A percentile compares a stretch with the other conserved stretches of the same genome.
phyloP scores from a whole-genome alignment of 2,329 filamentous ascomycete genomes.

The Acarospora socialis region DNA sequence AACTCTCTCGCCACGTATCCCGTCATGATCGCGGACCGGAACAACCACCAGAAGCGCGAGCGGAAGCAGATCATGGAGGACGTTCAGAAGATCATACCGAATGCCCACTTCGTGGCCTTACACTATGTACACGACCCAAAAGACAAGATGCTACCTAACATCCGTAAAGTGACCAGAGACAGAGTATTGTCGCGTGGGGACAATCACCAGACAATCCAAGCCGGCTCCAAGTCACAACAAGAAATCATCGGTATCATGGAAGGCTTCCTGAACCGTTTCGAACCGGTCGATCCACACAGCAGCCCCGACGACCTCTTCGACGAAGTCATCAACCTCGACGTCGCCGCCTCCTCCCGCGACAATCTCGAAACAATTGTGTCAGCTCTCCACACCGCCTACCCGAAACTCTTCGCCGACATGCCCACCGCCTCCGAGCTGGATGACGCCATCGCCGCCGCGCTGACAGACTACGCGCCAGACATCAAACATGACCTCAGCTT shows the following conservation, averaged over 20 bases:
- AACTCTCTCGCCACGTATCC: constrained; percentile 48
- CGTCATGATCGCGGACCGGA: constrained; percentile 81
- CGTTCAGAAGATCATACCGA: constrained; percentile 45
- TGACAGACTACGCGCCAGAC: constrained; percentile 63
- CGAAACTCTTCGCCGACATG: constrained; percentile 56
- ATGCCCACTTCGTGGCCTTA: constrained; percentile 65
- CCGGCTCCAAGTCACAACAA: constrained; percentile 51
- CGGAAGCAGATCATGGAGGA: constrained; percentile 77
- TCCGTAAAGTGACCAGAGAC: constrained; percentile 59
- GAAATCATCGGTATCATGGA: constrained; percentile 91
- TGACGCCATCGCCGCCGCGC: constrained; percentile 57
- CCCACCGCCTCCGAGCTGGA: constrained; percentile 65
- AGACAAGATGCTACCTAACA: constrained; percentile 48
- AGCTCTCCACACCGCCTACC: constrained; percentile 61
- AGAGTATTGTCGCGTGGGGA: constrained; percentile 77
- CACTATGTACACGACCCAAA: constrained; percentile 69
- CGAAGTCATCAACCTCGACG: constrained; percentile 69
- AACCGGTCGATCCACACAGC: constrained; percentile 52
- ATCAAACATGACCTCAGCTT: constrained; percentile 61
- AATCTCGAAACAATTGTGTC: constrained; percentile 72
- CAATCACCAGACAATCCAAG: constrained; percentile 96
- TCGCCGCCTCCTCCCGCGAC: constrained; percentile 57
- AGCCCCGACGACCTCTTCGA: constrained; percentile 75
- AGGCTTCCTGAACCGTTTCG: constrained; percentile 75
- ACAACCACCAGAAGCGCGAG: constrained; percentile 83